These are phyloP conservation scores for Sporisorium reilianum DNA, from an alignment of 1,284 basidiomycete species.

Conservation along the genomic window DNA sequence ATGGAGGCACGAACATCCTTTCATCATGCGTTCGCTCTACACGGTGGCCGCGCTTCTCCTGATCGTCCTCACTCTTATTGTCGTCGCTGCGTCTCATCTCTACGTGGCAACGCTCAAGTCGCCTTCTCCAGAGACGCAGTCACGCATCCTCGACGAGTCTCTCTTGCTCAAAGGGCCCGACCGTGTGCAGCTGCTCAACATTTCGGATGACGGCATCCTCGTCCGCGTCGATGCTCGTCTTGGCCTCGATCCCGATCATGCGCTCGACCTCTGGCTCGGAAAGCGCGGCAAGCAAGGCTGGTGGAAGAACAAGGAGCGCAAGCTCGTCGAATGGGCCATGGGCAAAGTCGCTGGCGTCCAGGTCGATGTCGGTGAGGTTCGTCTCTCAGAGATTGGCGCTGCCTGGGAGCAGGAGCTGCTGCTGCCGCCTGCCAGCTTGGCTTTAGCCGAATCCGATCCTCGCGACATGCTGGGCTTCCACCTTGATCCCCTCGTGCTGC, in stretches of 20 bases:
- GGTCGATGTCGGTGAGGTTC: conserved; percentile 58
- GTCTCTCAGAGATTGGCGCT: conserved; percentile 46
- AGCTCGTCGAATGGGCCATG: conserved; percentile 61
- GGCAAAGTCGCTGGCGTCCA: conserved; percentile 58
- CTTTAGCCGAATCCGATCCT: conserved; percentile 21
- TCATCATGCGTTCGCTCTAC: conserved; percentile 37
- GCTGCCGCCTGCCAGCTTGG: conserved; percentile 16
- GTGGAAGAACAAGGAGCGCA: conserved; percentile 58
- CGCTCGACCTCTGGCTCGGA: conserved; percentile 62
- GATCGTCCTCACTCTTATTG: conserved; percentile 44
- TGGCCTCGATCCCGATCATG: conserved; percentile 59
- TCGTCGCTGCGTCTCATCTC: conserved; percentile 49
- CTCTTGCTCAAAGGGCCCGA: conserved; percentile 61
- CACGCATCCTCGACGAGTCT: conserved; percentile 55
- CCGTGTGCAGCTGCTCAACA: conserved; percentile 55
- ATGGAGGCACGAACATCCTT: conserved; percentile 45
- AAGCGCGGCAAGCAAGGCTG: conserved; percentile 40
- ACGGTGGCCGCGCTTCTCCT: conserved; percentile 40
- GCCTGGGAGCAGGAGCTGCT: conserved; percentile 25
- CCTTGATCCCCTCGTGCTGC: conserved; percentile 59
- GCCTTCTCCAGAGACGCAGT: conserved; percentile 49
- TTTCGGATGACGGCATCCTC: conserved; percentile 56
- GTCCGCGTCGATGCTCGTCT: conserved; percentile 61
- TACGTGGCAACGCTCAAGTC: conserved; percentile 50
- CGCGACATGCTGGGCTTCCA: conserved; percentile 60